Evolutionary conservation across 257 asterid genomes (phyloP).

Genomic region (Rubia yunnanensis): DNA sequence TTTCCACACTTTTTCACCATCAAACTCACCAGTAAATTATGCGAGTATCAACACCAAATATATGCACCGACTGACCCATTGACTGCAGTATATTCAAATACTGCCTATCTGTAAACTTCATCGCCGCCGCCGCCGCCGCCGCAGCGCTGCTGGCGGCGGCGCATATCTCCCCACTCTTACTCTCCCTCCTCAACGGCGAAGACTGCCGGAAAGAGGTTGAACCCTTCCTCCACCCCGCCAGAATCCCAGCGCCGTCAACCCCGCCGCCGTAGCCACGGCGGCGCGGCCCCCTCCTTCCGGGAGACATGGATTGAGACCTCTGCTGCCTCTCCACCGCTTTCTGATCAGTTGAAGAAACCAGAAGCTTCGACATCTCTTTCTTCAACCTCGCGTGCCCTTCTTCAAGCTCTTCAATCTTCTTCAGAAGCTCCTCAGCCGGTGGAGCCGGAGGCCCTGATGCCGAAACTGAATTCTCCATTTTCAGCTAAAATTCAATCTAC

Average conservation of each 20-base stretch:
- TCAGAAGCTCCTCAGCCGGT: slow-evolving; percentile 72
- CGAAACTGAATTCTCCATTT: slow-evolving; percentile 33
- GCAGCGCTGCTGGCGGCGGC: slow-evolving; percentile 25
- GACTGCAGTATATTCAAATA: slow-evolving; percentile 83
- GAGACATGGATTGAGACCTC: slow-evolving; percentile 80
- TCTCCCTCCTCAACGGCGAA: slow-evolving; percentile 78
- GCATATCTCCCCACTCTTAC: slow-evolving; percentile 24
- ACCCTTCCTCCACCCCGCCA: slow-evolving; percentile 50
- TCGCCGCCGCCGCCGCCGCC: slow-evolving; percentile 39
- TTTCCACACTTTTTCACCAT: background rate
- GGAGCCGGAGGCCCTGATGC: slow-evolving; percentile 19
- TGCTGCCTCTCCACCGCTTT: slow-evolving; percentile 20
- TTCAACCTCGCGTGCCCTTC: slow-evolving; percentile 72
- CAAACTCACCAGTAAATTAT: slow-evolving; percentile 75
- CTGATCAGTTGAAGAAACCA: slow-evolving; percentile 27
- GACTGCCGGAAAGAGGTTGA: slow-evolving; percentile 58
- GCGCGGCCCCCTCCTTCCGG: slow-evolving; percentile 47
- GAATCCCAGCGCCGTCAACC: slow-evolving; percentile 17
- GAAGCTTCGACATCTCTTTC: slow-evolving; percentile 65
- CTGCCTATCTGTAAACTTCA: slow-evolving; percentile 63
- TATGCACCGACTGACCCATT: slow-evolving; percentile 82
- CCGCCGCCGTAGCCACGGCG: slow-evolving; percentile 25
- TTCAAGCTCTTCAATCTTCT: slow-evolving; percentile 82
- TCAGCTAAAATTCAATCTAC: background rate
- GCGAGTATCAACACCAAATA: slow-evolving; percentile 47